A percentile compares a stretch with the other conserved stretches of the same genome.
Evolutionary conservation across 768 basidiomycete genomes (phyloP).

Genomic region (Coprinopsis sp.): DNA sequence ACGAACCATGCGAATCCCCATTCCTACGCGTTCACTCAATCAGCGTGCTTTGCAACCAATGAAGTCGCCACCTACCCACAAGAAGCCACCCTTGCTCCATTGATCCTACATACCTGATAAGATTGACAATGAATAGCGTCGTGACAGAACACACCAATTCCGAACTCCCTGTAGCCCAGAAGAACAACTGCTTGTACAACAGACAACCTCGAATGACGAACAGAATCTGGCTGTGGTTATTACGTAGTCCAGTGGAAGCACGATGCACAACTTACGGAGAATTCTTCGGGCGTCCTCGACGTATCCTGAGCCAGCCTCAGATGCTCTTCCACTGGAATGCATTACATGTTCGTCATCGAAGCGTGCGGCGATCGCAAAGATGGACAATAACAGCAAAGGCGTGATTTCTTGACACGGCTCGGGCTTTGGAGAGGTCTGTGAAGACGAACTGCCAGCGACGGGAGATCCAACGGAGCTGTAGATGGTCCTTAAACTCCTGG

Average conservation of each 20-base stretch:
- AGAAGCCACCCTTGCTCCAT: conserved; percentile 89
- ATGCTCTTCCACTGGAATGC: conserved; percentile 53
- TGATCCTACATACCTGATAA: conserved; percentile 31
- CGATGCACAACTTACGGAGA: conserved; percentile 42
- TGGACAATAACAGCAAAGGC: conserved; percentile 67
- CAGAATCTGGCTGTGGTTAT: conserved; percentile 45
- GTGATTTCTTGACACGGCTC: conserved; percentile 62
- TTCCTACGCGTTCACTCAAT: conserved; percentile 12
- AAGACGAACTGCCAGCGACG: conserved; percentile 11
- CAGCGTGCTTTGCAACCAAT: conserved; percentile 3
- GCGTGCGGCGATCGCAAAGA: conserved; percentile 78
- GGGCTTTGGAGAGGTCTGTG: conserved; percentile 35
- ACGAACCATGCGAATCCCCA: conserved; percentile 29
- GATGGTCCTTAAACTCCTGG: conserved; percentile 23
- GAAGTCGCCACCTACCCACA: conserved; percentile 43
- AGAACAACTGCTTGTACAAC: conserved; percentile 80
- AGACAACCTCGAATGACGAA: conserved; percentile 64
- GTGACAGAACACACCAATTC: conserved; percentile 43
- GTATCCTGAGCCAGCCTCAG: conserved; percentile 65
- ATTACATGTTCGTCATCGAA: conserved; percentile 53
- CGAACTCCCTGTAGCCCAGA: conserved; percentile 80
- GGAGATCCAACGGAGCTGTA: conserved; percentile 11
- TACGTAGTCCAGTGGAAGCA: conserved; percentile 10
- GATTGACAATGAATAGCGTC: not conserved
- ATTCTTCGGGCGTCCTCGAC: conserved; percentile 57